Base-by-base conservation (phyloP, 2,329 filamentous ascomycete species). In the Fusarium veterinarium region DNA sequence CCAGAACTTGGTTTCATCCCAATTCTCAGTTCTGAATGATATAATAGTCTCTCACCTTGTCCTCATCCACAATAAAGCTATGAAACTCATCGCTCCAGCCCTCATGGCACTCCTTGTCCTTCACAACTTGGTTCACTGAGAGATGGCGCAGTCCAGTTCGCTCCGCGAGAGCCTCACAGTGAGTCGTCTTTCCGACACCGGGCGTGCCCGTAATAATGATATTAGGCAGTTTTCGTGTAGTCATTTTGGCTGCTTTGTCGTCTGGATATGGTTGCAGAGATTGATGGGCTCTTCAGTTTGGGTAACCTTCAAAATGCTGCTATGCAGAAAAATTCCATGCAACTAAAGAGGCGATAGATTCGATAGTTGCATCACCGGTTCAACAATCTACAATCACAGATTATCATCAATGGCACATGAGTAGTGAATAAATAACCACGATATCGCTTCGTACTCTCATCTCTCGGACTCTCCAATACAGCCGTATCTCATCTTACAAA, bases 121-220 rank as follows among this genome's bases (percentile, higher is more conserved):
- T 98, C 69, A 97, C 95, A 42, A 98, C 87, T 76, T 97, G 90
- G 82, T 98, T 99, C 78, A 99, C 90, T 14, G 92, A 92, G 19
- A 99, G 82, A 81, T 98, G 95, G 77, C 91, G 91, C 73, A 98
- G 84, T 3, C 92, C 93, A 13, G 92, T 93, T 67, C 88, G 90
- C 79, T 92, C 87, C 11, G 94, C 93, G 53, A 99, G 85, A 77
- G 90, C 87, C 81, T 97, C 93, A 80, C 93, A 94, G 81, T 97
- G 95, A 12, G 93, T 97, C 23, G 95, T 97, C 85, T 99, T 99
- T 79, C 96, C 96, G 33, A 97, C 94, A 61, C 96, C 96, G 1
- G 96, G 96, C 25, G 96, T 99, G 73, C 96, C 96, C 44, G 96
- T 98, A 74, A 99, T 88, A 75, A 99, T 92, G 78, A 99, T 94